Conservation (phyloP, 192 early-diverging fungal species). For the Backusella macrospora region DNA sequence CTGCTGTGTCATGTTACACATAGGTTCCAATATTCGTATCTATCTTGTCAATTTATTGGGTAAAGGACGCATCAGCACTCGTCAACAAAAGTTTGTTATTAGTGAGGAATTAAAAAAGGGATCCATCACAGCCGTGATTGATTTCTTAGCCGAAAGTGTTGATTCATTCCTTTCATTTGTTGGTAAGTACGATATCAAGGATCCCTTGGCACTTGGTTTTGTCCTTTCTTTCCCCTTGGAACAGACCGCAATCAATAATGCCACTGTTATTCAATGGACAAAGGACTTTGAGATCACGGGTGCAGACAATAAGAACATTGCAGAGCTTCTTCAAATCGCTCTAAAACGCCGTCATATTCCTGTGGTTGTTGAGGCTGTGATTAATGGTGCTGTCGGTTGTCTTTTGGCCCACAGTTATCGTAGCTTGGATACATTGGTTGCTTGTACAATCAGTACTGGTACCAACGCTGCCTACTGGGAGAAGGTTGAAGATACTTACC, state of each 20-base stretch:
- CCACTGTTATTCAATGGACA: constrained; percentile 73
- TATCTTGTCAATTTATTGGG: constrained; percentile 52
- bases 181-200: constrained; percentile 24
- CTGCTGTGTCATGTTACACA: background rate
- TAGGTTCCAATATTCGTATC: constrained; percentile 34
- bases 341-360: constrained; percentile 69
- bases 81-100: constrained; percentile 60
- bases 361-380: constrained; percentile 82
- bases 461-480: constrained; percentile 96
- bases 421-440: constrained; percentile 74
- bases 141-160: constrained; percentile 88
- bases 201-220: constrained; percentile 70
- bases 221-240: constrained; percentile 91
- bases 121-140: constrained; percentile 49
- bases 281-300: constrained; percentile 86
- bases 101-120: constrained; percentile 48
- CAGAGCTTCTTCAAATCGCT: constrained; percentile 75
- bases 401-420: constrained; percentile 86
- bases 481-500: constrained; percentile 52
- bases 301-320: constrained; percentile 81
- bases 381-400: constrained; percentile 94
- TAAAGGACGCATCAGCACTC: constrained; percentile 54
- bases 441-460: constrained; percentile 91
- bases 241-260: constrained; percentile 74
- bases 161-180: constrained; percentile 63